Evolutionary conservation across 2,329 filamentous ascomycete species (phyloP), one percentile per base, ranked within the genome.

Genomic region (Nakataea oryzae): DNA sequence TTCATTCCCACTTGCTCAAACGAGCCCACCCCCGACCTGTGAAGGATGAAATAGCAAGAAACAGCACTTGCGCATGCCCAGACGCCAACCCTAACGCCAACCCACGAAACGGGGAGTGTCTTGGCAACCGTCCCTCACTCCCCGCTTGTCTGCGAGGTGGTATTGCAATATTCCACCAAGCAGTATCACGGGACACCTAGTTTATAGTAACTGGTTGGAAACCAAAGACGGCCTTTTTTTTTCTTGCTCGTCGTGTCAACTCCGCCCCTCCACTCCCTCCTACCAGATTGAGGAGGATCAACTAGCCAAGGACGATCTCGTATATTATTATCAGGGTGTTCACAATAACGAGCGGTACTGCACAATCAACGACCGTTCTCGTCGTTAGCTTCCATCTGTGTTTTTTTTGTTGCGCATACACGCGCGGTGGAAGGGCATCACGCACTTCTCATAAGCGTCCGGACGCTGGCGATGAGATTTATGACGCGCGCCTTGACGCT

Each of bases 381-480:
- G n/a, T n/a, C 3, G 27, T 29, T n/a, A 30, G 12, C 27, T 1
- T 9, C 17, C 5, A 17, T 13, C 17, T 7, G 54, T 57, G 57
- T 11, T 29, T 26, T 57, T 57, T 54, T 57, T 50, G 57, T 6
- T 30, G n/a, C 21, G 24, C 54, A 56, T 28, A 28, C 7, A 57
- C 29, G 28, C 28, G 21, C 27, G 7, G 13, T 34, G 57, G 29
- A 57, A 24, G 24, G 57, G n/a, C 21, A 34, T 41, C 57, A 84
- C 87, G 64, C 83, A 97, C 93, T 92, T 79, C 93, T 85, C 91
- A 96, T 96, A 62, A 97, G 79, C 63, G 91, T 96, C 74, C 93
- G 83, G 68, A 97, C 88, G 70, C 90, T 95, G 47, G 90, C 90
- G 67, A 97, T 95, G 70, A 97, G 77, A 73, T 96, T 92, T 69